A percentile compares a stretch with the other conserved stretches of the same genome.
These are phyloP conservation scores for Neodidymelliopsis sp. DNA, from an alignment of 2,329 filamentous ascomycete genomes.

Conservation along the genomic window DNA sequence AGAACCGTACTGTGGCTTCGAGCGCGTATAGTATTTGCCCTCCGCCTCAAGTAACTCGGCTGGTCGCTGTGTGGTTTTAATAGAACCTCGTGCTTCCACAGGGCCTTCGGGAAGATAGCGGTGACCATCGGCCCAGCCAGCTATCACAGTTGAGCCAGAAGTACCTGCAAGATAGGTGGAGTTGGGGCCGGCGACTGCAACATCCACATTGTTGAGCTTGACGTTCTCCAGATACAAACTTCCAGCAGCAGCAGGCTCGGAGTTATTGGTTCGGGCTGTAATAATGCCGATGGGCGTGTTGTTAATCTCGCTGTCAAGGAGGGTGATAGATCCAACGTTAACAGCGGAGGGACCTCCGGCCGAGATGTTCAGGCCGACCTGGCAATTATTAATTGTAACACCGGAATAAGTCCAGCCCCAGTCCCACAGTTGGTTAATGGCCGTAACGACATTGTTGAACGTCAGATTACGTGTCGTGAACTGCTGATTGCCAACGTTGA, in stretches of 20 bases:
- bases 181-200: constrained; percentile 33
- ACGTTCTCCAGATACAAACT: constrained; percentile 65
- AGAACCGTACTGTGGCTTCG: constrained; percentile 57
- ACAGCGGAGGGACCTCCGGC: constrained; percentile 47
- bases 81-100: constrained; percentile 52
- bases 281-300: constrained; percentile 60
- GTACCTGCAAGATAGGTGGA: constrained; percentile 38
- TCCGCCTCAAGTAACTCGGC: constrained; percentile 52
- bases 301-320: constrained; percentile 64
- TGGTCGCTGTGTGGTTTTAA: constrained; percentile 54
- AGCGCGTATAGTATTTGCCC: constrained; percentile 59
- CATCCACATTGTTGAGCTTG: constrained; percentile 61
- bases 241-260: constrained; percentile 55
- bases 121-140: constrained; percentile 46
- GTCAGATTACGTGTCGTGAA: constrained; percentile 66
- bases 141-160: constrained; percentile 26
- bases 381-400: constrained; percentile 61
- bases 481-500: constrained; percentile 56
- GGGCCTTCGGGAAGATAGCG: constrained; percentile 50
- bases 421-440: constrained; percentile 65
- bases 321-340: constrained; percentile 61
- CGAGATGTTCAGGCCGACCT: constrained; percentile 60
- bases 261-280: constrained; percentile 55
- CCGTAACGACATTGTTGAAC: constrained; percentile 61
- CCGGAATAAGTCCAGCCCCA: constrained; percentile 66